Evolutionary conservation across 768 basidiomycete genomes (phyloP).

Genomic region (Agrocybe praecox): DNA sequence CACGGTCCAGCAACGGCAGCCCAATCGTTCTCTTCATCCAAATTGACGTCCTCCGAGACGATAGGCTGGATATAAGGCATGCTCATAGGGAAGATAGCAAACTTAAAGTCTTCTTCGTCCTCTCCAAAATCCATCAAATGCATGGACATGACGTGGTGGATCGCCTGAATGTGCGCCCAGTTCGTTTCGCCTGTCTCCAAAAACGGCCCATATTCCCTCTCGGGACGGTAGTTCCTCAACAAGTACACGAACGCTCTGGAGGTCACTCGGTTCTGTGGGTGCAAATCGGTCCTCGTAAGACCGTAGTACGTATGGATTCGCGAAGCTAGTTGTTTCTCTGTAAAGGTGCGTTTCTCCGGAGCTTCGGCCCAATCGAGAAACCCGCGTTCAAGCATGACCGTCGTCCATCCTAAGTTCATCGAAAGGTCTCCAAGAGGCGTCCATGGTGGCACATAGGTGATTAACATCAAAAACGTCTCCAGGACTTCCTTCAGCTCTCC

Average conservation of each 20-base stretch:
- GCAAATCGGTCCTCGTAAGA: conserved; percentile 47
- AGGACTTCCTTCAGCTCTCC: conserved; percentile 47
- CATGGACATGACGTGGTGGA: conserved; percentile 60
- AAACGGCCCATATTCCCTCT: conserved; percentile 62
- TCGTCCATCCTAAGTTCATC: conserved; percentile 54
- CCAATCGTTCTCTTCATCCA: conserved; percentile 51
- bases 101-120: conserved; percentile 29
- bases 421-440: conserved; percentile 34
- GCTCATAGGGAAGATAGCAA: conserved; percentile 48
- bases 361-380: conserved; percentile 43
- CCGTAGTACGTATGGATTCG: conserved; percentile 62
- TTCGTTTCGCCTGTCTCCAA: conserved; percentile 49
- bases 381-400: conserved; percentile 38
- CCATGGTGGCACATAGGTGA: conserved; percentile 42
- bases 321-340: conserved; percentile 49
- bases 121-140: conserved; percentile 45
- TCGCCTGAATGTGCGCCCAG: conserved; percentile 59
- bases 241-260: conserved; percentile 65
- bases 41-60: conserved; percentile 38
- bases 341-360: conserved; percentile 14
- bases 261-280: conserved; percentile 28
- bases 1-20: conserved; percentile 61
- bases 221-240: conserved; percentile 54
- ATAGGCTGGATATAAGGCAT: conserved; percentile 56
- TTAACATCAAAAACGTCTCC: conserved; percentile 52